phyloP scores from a whole-genome alignment of 2,329 filamentous ascomycete genomes.

The Diaporthe destruens region DNA sequence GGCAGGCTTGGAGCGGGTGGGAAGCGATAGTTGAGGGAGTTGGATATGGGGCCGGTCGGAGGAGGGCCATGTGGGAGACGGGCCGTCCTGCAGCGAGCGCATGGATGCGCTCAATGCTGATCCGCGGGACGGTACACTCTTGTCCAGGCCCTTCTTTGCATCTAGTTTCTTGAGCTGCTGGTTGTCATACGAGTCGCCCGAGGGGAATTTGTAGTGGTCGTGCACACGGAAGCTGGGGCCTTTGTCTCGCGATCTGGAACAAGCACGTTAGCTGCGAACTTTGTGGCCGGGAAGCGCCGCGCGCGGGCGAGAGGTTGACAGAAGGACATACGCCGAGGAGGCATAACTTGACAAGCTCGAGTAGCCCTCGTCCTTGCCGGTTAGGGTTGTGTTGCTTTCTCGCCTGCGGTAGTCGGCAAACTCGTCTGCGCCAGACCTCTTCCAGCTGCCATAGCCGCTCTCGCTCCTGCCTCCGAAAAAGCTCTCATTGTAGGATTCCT shows the following conservation, averaged over 20 bases:
- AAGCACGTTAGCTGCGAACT: constrained; percentile 41
- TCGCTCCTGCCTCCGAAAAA: constrained; percentile 52
- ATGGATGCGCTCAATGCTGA: constrained; percentile 57
- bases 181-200: constrained; percentile 60
- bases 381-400: constrained; percentile 46
- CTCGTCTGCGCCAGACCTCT: constrained; percentile 51
- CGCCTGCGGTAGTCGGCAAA: constrained; percentile 51
- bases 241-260: constrained; percentile 58
- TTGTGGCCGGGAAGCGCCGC: constrained; percentile 48
- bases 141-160: constrained; percentile 59
- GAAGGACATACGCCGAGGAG: constrained; percentile 36
- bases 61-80: constrained; percentile 53
- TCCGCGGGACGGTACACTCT: constrained; percentile 57
- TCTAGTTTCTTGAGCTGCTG: constrained; percentile 69
- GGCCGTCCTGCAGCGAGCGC: constrained; percentile 38
- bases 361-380: constrained; percentile 58
- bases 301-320: background rate
- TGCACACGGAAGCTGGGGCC: constrained; percentile 61
- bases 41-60: constrained; percentile 55
- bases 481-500: constrained; percentile 48
- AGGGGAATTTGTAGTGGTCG: constrained; percentile 62
- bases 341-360: constrained; percentile 41
- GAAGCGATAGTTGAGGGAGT: constrained; percentile 62
- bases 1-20: constrained; percentile 57
- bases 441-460: constrained; percentile 51